phyloP scores from a whole-genome alignment of 768 basidiomycete species.

The Lactarius trivialis region DNA sequence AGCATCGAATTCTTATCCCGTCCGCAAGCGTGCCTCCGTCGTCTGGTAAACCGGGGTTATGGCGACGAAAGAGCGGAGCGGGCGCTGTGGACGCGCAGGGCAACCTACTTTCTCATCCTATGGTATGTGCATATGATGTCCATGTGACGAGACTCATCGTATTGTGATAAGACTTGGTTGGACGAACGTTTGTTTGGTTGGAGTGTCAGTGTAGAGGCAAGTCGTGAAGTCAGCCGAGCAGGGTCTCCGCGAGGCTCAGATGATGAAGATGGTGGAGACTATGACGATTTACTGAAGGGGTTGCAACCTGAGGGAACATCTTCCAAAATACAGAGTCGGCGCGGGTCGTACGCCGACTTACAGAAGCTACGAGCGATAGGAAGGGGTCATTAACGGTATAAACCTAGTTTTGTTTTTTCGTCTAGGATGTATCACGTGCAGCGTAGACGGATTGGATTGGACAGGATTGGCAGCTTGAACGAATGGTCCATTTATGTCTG shows the following conservation, averaged over 20 bases:
- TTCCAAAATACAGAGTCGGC: conserved; percentile 37
- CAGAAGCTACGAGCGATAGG: conserved; percentile 48
- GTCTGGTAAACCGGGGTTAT: conserved; percentile 61
- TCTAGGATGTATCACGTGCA: background rate
- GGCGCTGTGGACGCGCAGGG: conserved; percentile 79
- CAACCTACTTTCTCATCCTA: conserved; percentile 77
- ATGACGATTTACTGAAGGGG: conserved; percentile 72
- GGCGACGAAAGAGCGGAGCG: conserved; percentile 68
- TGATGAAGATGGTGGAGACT: conserved; percentile 85
- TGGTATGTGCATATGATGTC: conserved; percentile 41
- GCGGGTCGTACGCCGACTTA: conserved; percentile 73
- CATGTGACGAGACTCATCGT: background rate
- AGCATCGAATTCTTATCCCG: conserved; percentile 64
- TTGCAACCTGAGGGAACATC: conserved; percentile 2
- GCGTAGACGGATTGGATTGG: background rate
- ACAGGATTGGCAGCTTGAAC: background rate
- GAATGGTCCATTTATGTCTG: conserved; percentile 26
- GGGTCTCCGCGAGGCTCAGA: conserved; percentile 73
- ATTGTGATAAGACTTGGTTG: conserved; percentile 56
- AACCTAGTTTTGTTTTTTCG: background rate
- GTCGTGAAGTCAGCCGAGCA: conserved; percentile 54
- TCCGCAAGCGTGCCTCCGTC: conserved; percentile 82
- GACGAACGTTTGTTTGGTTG: conserved; percentile 91
- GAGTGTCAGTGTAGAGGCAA: conserved; percentile 57
- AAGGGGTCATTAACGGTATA: background rate